Base-by-base conservation (phyloP, 2,329 filamentous ascomycete genomes). In the Cladosporium sphaerospermum region DNA sequence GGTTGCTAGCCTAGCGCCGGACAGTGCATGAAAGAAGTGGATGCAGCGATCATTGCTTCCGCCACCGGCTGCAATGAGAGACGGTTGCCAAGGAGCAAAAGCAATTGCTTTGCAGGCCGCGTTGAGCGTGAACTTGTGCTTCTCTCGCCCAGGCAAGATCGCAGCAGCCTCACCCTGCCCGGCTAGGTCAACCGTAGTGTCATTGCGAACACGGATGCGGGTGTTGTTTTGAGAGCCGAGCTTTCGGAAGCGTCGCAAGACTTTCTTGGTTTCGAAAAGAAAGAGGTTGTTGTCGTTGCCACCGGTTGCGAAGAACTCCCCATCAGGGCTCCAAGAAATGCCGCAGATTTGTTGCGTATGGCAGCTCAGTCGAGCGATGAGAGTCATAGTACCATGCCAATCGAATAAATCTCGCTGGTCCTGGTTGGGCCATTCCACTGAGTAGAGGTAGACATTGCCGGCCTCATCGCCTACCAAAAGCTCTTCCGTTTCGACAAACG, bases 71-170 rank as follows among this genome's bases (percentile, higher is more conserved):
- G 93, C 93, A 37, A 99, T 72, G 4, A 99, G 78, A 3, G 86
- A 87, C 19, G 87, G 82, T 53, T 92, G 87, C 92, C 91, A 99
- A 0, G 93, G 92, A 58, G 92, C 95, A 70, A 97, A 97, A 2
- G 93, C 90, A 61, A 97, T 93, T 32, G 93, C 93, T 70, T 99
- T 99, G 60, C 97, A 88, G 2, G 93, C 93, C 0, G 92, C 92
- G 23, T 82, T 82, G 67, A 99, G 89, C 9, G 76, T 69, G 81
- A 89, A 93, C 32, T 79, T 79, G 67, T 95, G 83, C 61, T 80
- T 85, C 62, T 67, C 54, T 18, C 87, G 82, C 19, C 66, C 66
- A 13, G 61, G 60, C 4, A 54, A 47, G 56, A 68, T 59, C 49
- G 55, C 3, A 62, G 56, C 16, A 7, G 73, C 66, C 1, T 61